Percentiles rank a stretch among this genome's conserved stretches.
Conservation (phyloP, 202 grass and related monocot genomes). For the Digitaria exilis region DNA sequence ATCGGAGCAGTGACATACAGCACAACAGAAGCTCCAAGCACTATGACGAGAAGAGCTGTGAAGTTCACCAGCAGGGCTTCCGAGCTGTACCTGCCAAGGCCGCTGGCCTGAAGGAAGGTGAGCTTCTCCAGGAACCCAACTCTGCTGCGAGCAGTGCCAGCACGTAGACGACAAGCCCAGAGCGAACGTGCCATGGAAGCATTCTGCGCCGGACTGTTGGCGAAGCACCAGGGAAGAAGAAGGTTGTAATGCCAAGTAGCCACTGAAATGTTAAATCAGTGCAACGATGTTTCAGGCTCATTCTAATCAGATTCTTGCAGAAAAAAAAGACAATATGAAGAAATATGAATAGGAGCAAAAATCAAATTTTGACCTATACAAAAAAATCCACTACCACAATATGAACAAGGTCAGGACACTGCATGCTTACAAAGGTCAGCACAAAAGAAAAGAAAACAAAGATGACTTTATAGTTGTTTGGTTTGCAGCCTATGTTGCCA, state of each 20-base stretch:
- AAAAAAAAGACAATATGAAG: not conserved
- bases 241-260: slow-evolving; percentile 54
- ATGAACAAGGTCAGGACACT: not conserved
- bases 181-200: slow-evolving; percentile 59
- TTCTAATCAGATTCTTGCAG: not conserved
- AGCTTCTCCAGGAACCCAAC: slow-evolving; percentile 74
- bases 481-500: not conserved
- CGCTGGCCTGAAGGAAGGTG: slow-evolving; percentile 58
- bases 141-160: slow-evolving; percentile 51
- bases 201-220: slow-evolving; percentile 19
- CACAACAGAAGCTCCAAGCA: slow-evolving; percentile 57
- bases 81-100: slow-evolving; percentile 54
- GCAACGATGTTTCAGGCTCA: not conserved
- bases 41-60: slow-evolving; percentile 49
- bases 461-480: not conserved
- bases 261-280: slow-evolving; percentile 50
- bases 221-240: slow-evolving; percentile 58
- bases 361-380: not conserved
- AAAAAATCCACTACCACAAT: not conserved
- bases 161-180: slow-evolving; percentile 53
- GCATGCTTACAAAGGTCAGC: not conserved
- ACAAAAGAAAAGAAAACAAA: not conserved
- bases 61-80: slow-evolving; percentile 66
- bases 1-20: slow-evolving; percentile 55
- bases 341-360: not conserved